These are phyloP conservation scores for Tulasnella sp. DNA, from an alignment of 768 basidiomycete species.

Conservation along the genomic window DNA sequence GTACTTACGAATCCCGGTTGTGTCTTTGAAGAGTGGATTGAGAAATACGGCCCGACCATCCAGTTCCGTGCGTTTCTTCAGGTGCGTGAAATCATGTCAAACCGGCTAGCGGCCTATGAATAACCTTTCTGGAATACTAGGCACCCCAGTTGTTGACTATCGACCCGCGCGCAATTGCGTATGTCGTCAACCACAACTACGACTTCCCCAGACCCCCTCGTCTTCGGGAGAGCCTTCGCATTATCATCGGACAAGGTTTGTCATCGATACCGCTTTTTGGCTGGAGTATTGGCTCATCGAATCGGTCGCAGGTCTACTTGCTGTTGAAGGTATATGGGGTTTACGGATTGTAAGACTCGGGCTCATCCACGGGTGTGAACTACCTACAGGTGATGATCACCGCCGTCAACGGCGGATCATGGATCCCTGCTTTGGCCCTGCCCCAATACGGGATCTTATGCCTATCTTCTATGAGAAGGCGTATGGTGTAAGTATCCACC, in stretches of 20 bases:
- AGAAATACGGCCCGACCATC: conserved; percentile 37
- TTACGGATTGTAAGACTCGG: neutral
- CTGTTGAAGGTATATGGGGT: neutral
- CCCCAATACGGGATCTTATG: conserved; percentile 46
- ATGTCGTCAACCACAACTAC: conserved; percentile 4
- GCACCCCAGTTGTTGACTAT: neutral
- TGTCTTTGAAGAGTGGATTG: conserved; percentile 36
- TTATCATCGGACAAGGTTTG: conserved; percentile 3
- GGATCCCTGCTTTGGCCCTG: conserved; percentile 53
- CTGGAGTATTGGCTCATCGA: neutral
- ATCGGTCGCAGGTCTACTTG: neutral
- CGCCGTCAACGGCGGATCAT: conserved; percentile 1
- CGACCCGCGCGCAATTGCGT: conserved; percentile 5
- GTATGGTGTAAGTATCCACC: conserved; percentile 34
- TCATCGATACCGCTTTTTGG: neutral
- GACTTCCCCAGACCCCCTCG: conserved; percentile 8
- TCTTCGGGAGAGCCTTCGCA: neutral
- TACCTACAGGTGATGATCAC: neutral
- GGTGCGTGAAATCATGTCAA: neutral
- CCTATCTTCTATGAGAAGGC: conserved; percentile 47
- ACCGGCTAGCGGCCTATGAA: neutral
- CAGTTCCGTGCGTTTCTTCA: conserved; percentile 33
- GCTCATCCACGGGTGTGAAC: neutral
- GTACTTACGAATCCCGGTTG: conserved; percentile 32
- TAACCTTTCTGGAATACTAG: neutral